A percentile compares a stretch with the other conserved stretches of the same genome.
phyloP scores from a whole-genome alignment of 495 filamentous ascomycete species.

The Gamarada debralockiae region DNA sequence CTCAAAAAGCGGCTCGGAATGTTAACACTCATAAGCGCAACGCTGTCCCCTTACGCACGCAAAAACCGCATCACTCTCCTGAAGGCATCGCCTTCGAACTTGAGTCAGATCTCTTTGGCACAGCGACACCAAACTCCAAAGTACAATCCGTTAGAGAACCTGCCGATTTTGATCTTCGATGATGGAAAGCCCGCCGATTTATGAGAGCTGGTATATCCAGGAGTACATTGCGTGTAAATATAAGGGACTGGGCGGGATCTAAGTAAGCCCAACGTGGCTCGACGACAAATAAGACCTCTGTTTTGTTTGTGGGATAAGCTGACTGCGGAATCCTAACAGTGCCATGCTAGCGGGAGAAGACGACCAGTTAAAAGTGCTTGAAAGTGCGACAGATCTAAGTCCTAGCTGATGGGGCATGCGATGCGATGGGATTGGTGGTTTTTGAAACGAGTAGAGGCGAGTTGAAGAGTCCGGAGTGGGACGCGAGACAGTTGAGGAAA shows the following conservation, averaged over 20 bases:
- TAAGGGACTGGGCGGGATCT: too few species aligned
- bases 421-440: constrained; percentile 4
- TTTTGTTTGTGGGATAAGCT: too few species aligned
- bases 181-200: constrained; percentile 5
- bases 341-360: constrained; percentile 1
- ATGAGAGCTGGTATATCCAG: constrained; percentile 12
- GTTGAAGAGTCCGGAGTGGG: constrained; percentile 3
- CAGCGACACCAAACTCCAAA: constrained; percentile 4
- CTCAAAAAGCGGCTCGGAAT: too few species aligned
- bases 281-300: too few species aligned
- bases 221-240: constrained; percentile 11
- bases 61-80: constrained; percentile 10
- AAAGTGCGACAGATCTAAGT: constrained; percentile 3
- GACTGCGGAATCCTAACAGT: too few species aligned
- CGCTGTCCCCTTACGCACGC: constrained; percentile 5
- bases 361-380: constrained; percentile 1
- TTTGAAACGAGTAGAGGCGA: constrained; percentile 7
- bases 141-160: constrained; percentile 11
- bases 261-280: too few species aligned
- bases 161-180: constrained; percentile 10
- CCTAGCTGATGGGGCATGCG: constrained; percentile 10
- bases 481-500: constrained; percentile 5
- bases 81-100: constrained; percentile 8
- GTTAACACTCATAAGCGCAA: constrained; percentile 12
- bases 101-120: constrained; percentile 8